Percentiles rank a stretch among this genome's conserved stretches.
Evolutionary conservation across 2,329 filamentous ascomycete genomes (phyloP).

Genomic region (Akanthomyces uredinophilus): DNA sequence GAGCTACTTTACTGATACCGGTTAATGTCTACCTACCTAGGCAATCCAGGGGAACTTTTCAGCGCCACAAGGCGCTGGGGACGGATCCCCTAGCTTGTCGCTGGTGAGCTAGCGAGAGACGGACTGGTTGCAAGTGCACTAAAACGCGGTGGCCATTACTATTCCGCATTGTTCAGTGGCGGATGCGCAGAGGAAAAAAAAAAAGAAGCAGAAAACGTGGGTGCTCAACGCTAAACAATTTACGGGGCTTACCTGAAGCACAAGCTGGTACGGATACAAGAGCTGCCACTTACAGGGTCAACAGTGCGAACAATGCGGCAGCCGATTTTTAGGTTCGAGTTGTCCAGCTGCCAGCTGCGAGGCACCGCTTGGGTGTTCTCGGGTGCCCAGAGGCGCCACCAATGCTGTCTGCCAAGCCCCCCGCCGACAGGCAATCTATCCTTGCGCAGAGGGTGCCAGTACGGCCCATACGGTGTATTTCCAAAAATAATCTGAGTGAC

Average conservation of each 20-base stretch:
- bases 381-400: no score
- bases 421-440: background rate
- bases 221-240: background rate
- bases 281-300: background rate
- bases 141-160: background rate
- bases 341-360: no score
- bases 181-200: background rate
- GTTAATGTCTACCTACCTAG: no score
- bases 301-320: background rate
- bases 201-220: background rate
- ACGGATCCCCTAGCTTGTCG: no score
- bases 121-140: background rate
- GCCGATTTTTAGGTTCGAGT: no score
- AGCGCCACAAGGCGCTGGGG: background rate
- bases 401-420: background rate
- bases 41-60: background rate
- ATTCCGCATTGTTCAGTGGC: background rate
- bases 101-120: no score
- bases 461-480: background rate
- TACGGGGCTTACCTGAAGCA: conserved; percentile 4
- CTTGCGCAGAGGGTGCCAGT: no score
- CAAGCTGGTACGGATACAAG: background rate
- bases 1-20: no score
- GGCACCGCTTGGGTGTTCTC: background rate
- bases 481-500: background rate